Evolutionary conservation across 1,284 basidiomycete species (phyloP).

Genomic region (Taiwanofungus camphoratus): DNA sequence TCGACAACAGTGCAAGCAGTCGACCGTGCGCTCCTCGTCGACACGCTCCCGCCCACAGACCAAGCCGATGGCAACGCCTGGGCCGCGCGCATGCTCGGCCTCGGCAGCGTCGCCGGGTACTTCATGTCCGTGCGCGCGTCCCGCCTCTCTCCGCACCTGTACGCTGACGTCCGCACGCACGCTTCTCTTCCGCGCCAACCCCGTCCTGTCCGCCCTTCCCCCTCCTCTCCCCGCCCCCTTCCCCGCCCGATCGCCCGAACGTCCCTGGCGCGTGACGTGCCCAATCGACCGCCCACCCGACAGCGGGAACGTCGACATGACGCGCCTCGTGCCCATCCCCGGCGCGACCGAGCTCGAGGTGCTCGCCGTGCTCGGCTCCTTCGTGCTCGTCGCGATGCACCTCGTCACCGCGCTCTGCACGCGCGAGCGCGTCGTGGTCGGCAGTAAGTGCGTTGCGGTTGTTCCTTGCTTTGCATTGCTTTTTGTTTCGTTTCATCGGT

Average conservation of each 20-base stretch:
- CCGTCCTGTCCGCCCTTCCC: no score
- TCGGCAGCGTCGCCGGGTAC: slow-evolving; percentile 81
- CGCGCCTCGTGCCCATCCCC: slow-evolving; percentile 58
- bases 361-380: slow-evolving; percentile 50
- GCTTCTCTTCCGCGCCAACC: no score
- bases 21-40: slow-evolving; percentile 78
- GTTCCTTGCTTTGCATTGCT: no score
- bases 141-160: no score
- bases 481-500: no score
- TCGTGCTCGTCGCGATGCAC: slow-evolving; percentile 51
- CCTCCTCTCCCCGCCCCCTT: no score
- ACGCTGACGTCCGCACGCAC: no score
- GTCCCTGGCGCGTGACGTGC: no score
- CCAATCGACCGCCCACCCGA: no score
- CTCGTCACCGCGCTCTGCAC: slow-evolving; percentile 58
- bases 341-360: slow-evolving; percentile 79
- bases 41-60: slow-evolving; percentile 57
- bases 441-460: slow-evolving; percentile 36
- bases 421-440: slow-evolving; percentile 72
- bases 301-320: slow-evolving; percentile 73
- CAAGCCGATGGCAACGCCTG: slow-evolving; percentile 92
- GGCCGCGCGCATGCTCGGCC: slow-evolving; percentile 85
- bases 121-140: slow-evolving; percentile 70
- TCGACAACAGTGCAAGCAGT: slow-evolving; percentile 75
- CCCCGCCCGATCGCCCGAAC: no score